A percentile compares a stretch with the other conserved stretches of the same genome.
These are phyloP conservation scores for Cornus florida DNA, from an alignment of 148 eudicot species.

Conservation along the genomic window DNA sequence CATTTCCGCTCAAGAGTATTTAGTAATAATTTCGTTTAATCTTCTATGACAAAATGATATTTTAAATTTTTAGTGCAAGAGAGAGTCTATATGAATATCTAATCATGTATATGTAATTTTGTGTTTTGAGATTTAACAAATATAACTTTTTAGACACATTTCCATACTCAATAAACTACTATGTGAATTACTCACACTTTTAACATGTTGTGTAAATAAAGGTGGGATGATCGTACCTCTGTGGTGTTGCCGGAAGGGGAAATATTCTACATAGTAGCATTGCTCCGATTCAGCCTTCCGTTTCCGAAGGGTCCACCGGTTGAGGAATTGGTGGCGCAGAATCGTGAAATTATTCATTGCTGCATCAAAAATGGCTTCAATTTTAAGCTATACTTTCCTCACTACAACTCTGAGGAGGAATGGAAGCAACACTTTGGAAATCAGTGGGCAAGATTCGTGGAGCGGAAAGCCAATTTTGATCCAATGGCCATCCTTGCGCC, in stretches of 20 bases:
- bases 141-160: no score
- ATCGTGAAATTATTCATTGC: slow-evolving; percentile 46
- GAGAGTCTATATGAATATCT: no score
- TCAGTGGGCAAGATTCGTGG: slow-evolving; percentile 64
- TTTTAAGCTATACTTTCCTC: slow-evolving; percentile 79
- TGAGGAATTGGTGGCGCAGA: slow-evolving; percentile 56
- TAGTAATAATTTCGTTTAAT: no score
- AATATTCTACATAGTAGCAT: slow-evolving; percentile 75
- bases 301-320: slow-evolving; percentile 50
- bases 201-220: slow-evolving; percentile 8
- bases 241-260: slow-evolving; percentile 71
- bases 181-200: neutral
- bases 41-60: no score
- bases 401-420: slow-evolving; percentile 53
- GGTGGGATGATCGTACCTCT: slow-evolving; percentile 83
- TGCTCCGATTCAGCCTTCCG: slow-evolving; percentile 62
- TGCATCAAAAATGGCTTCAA: slow-evolving; percentile 54
- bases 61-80: no score
- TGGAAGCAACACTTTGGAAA: slow-evolving; percentile 85
- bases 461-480: slow-evolving; percentile 63
- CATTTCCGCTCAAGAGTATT: no score
- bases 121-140: no score
- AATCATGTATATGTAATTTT: no score
- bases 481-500: slow-evolving; percentile 90
- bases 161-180: no score